A percentile compares a stretch with the other conserved stretches of the same genome.
These are phyloP conservation scores for Fusarium coffeatum DNA, from an alignment of 2,329 filamentous ascomycete genomes.

Conservation along the genomic window DNA sequence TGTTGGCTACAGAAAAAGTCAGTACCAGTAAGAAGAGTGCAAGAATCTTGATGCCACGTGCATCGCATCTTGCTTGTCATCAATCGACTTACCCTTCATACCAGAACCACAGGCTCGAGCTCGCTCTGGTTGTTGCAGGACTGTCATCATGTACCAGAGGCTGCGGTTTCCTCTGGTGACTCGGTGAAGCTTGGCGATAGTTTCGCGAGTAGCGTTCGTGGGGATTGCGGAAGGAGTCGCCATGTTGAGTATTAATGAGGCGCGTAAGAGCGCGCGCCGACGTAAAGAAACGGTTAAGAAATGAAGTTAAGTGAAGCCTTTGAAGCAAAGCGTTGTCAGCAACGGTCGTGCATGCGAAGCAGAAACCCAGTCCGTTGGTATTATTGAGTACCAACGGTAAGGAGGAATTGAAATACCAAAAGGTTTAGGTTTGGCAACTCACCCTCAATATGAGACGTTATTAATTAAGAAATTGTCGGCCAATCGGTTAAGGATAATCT, in stretches of 20 bases:
- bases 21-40: conserved; percentile 9
- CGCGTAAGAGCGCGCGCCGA: conserved; percentile 18
- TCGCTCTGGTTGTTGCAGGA: conserved; percentile 94
- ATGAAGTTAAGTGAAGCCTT: conserved; percentile 28
- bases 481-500: neutral
- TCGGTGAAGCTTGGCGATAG: conserved; percentile 60
- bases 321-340: conserved; percentile 19
- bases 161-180: conserved; percentile 78
- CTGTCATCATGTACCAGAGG: conserved; percentile 83
- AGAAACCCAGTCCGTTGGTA: conserved; percentile 15
- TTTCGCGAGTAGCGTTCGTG: conserved; percentile 49
- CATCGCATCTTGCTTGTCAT: neutral
- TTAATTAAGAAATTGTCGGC: conserved; percentile 20
- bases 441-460: conserved; percentile 38
- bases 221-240: conserved; percentile 50
- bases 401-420: conserved; percentile 18
- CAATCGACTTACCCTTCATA: conserved; percentile 79
- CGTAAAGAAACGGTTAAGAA: conserved; percentile 28
- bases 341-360: conserved; percentile 21
- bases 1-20: conserved; percentile 51
- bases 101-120: conserved; percentile 95
- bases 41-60: neutral
- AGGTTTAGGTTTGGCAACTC: conserved; percentile 27
- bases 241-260: conserved; percentile 44
- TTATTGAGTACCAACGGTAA: conserved; percentile 4